These are phyloP conservation scores for Yamadazyma akitaensis DNA, from an alignment of 805 yeast genomes.

Conservation along the genomic window DNA sequence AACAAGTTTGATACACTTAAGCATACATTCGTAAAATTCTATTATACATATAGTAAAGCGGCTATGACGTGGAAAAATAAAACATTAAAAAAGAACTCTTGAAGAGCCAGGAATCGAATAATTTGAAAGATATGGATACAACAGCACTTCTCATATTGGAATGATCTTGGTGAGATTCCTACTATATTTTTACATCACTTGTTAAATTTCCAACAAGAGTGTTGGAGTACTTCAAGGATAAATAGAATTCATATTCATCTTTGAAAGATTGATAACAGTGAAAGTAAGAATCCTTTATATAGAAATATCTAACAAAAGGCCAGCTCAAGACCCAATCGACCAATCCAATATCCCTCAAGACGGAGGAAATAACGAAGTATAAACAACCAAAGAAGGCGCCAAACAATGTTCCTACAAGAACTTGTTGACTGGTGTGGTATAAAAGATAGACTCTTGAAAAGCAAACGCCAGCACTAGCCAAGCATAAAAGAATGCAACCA, in stretches of 20 bases:
- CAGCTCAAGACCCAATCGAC: conserved; percentile 61
- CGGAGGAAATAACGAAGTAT: conserved; percentile 51
- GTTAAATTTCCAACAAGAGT: conserved; percentile 6
- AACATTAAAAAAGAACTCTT: not conserved
- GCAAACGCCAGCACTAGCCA: conserved; percentile 45
- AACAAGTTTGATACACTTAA: not conserved
- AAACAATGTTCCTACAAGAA: conserved; percentile 61
- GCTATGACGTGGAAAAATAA: not conserved
- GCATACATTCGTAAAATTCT: not conserved
- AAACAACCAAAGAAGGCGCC: conserved; percentile 60
- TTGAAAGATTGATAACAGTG: conserved; percentile 44
- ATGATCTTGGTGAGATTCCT: not conserved
- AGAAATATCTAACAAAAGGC: conserved; percentile 49
- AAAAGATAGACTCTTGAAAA: conserved; percentile 71
- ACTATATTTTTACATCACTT: conserved; percentile 6
- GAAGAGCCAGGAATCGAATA: not conserved
- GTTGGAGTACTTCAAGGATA: conserved; percentile 9
- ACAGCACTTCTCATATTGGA: not conserved
- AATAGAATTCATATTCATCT: conserved; percentile 41
- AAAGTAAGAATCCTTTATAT: conserved; percentile 60
- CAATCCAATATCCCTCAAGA: conserved; percentile 65
- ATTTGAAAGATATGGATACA: not conserved
- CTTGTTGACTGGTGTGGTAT: conserved; percentile 76
- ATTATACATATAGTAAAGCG: conserved; percentile 1
- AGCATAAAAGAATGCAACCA: conserved; percentile 26